Evolutionary conservation across 2,329 filamentous ascomycete genomes (phyloP), one percentile per base, ranked within the genome.

Genomic region (Ceratocystis papillata): DNA sequence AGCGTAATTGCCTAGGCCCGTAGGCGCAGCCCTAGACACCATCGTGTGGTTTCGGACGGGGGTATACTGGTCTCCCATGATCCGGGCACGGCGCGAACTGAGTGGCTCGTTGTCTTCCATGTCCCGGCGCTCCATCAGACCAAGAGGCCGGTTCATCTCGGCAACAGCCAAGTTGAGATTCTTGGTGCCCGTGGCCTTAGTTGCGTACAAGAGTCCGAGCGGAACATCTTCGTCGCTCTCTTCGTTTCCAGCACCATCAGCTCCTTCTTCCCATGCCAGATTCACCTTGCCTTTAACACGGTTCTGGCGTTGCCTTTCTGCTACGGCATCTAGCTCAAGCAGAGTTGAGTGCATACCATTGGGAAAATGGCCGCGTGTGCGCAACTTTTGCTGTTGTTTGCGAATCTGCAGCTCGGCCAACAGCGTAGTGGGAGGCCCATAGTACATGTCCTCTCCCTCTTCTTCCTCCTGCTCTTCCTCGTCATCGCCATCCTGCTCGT

Each of bases 81-180:
- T 79, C 66, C 92, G 82, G 50, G 87, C 88, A 61, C 89, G 85
- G 2, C 92, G 86, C 48, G 81, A 81, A 71, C 88, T 91, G 22
- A 96, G 79, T 0, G 94, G 92, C 73, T 97, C 94, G 65, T 91
- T 94, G 72, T 99, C 94, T 73, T 99, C 94, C 70, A 94, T 77
- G 67, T 95, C 87, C 60, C 90, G 85, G 71, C 84, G 85, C 73
- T 95, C 88, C 79, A 94, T 86, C 66, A 94, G 75, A 3, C 89
- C 89, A 4, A 90, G 74, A 0, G 89, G 88, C 10, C 85, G 76
- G 75, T 85, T 81, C 69, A 86, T 72, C 76, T 83, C 81, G 67
- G 79, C 79, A 68, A 80, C 74, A 62, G 80, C 78, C 67, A 79
- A 76, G 41, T 76, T 76, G 41, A 79, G 73, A 65, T 78, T 75